A percentile compares a stretch with the other conserved stretches of the same genome.
phyloP scores from a whole-genome alignment of 2,329 filamentous ascomycete species.

The Fusarium chaquense region DNA sequence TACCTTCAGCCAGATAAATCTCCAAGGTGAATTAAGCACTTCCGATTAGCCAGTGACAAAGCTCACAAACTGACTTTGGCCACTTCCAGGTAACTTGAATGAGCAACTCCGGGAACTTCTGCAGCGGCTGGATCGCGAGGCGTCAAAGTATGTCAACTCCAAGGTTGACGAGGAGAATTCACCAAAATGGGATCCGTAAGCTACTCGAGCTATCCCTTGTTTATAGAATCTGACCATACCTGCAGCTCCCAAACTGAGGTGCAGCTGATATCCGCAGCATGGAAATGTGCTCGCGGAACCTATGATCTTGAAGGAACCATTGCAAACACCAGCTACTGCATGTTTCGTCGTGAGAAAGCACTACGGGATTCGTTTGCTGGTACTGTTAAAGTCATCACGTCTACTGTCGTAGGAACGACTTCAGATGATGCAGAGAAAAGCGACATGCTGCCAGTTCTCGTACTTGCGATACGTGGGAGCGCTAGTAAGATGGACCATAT shows the following conservation, averaged over 20 bases:
- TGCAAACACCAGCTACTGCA: constrained; percentile 24
- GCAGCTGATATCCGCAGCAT: constrained; percentile 36
- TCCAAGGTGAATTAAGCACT: constrained; percentile 13
- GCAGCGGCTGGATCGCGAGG: constrained; percentile 40
- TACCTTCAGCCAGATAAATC: constrained; percentile 22
- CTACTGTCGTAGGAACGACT: constrained; percentile 24
- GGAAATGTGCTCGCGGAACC: constrained; percentile 35
- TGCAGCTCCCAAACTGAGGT: constrained; percentile 29
- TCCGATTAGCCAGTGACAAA: background rate
- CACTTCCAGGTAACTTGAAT: constrained; percentile 19
- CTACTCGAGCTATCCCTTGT: background rate
- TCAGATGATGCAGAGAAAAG: background rate
- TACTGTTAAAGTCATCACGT: constrained; percentile 34
- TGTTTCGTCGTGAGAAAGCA: constrained; percentile 20
- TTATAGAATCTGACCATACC: background rate
- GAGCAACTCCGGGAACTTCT: constrained; percentile 32
- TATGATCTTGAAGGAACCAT: constrained; percentile 25
- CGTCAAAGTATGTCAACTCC: constrained; percentile 40
- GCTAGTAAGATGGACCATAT: constrained; percentile 45
- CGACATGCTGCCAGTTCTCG: constrained; percentile 25
- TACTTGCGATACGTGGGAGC: constrained; percentile 41
- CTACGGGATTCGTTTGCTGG: constrained; percentile 21
- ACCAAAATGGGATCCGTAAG: constrained; percentile 39
- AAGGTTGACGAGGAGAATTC: constrained; percentile 26
- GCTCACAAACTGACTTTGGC: background rate